These are phyloP conservation scores for Suillus variegatus DNA, from an alignment of 768 basidiomycete species.

Conservation along the genomic window DNA sequence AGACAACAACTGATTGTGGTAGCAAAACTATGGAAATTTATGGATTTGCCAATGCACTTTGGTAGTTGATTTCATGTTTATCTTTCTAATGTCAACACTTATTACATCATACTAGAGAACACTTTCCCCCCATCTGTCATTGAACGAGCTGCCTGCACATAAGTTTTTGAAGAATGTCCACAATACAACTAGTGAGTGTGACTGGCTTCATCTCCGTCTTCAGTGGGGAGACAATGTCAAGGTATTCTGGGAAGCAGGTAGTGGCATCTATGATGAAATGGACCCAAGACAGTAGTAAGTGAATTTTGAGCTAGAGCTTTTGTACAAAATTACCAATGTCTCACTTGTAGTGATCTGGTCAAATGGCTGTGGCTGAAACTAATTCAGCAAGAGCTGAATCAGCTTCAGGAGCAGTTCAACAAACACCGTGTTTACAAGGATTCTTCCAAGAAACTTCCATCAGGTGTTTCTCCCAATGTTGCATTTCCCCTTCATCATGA, in stretches of 20 bases:
- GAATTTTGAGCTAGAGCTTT: background rate
- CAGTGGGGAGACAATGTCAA: slow-evolving; percentile 33
- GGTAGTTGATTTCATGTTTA: slow-evolving; percentile 16
- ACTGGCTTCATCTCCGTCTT: slow-evolving; percentile 29
- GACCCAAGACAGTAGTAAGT: slow-evolving; percentile 18
- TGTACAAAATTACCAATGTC: background rate
- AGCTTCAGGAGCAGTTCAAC: slow-evolving; percentile 21
- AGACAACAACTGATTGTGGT: slow-evolving; percentile 35
- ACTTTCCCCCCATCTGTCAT: slow-evolving; percentile 18
- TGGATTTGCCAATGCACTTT: slow-evolving; percentile 29
- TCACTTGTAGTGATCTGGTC: slow-evolving; percentile 22
- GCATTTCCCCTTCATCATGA: slow-evolving; percentile 18
- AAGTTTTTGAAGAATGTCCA: slow-evolving; percentile 28
- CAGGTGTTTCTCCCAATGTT: slow-evolving; percentile 24
- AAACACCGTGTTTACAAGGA: slow-evolving; percentile 18
- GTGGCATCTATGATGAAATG: slow-evolving; percentile 21
- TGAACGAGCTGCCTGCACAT: slow-evolving; percentile 28
- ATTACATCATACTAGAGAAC: slow-evolving; percentile 18
- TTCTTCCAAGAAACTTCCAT: slow-evolving; percentile 20
- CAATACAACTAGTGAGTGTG: slow-evolving; percentile 32
- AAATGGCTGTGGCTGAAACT: slow-evolving; percentile 34
- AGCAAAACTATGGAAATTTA: slow-evolving; percentile 28
- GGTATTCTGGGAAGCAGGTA: slow-evolving; percentile 22
- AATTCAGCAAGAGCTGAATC: slow-evolving; percentile 26
- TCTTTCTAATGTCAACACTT: background rate